These are phyloP conservation scores for Rachicladosporium sp. DNA, from an alignment of 2,329 filamentous ascomycete genomes.

Conservation along the genomic window DNA sequence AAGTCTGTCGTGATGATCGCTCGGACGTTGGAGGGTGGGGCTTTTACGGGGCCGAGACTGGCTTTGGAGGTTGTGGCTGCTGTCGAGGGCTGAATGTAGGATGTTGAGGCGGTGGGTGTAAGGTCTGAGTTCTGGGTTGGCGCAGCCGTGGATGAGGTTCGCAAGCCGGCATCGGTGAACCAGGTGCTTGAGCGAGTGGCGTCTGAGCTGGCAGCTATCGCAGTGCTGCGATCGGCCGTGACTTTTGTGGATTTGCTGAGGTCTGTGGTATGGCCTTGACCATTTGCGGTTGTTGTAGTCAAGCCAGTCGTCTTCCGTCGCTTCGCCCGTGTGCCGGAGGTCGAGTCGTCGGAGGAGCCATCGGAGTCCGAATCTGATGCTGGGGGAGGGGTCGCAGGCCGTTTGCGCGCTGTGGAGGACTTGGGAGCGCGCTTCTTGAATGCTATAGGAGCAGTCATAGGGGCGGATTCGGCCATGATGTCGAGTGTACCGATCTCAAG, in stretches of 20 bases:
- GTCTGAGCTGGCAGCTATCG: conserved; percentile 61
- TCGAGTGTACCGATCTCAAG: neutral
- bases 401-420: conserved; percentile 67
- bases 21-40: conserved; percentile 67
- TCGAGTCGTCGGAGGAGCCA: conserved; percentile 55
- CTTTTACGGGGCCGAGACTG: conserved; percentile 70
- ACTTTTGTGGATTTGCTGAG: conserved; percentile 30
- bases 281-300: conserved; percentile 21
- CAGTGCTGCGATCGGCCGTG: conserved; percentile 47
- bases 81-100: conserved; percentile 60
- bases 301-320: conserved; percentile 58
- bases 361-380: conserved; percentile 38
- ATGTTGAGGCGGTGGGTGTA: conserved; percentile 51
- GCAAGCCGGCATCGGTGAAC: conserved; percentile 59
- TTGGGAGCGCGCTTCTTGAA: conserved; percentile 83
- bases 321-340: conserved; percentile 61
- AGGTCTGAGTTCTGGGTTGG: conserved; percentile 34
- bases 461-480: conserved; percentile 22
- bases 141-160: conserved; percentile 7
- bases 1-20: conserved; percentile 86
- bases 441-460: conserved; percentile 32
- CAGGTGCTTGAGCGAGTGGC: conserved; percentile 83
- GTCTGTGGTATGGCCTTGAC: conserved; percentile 22
- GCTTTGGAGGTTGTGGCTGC: conserved; percentile 44
- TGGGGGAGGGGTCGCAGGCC: conserved; percentile 64